phyloP scores from a whole-genome alignment of 202 grass and related monocot species.

The Musa balbisiana region DNA sequence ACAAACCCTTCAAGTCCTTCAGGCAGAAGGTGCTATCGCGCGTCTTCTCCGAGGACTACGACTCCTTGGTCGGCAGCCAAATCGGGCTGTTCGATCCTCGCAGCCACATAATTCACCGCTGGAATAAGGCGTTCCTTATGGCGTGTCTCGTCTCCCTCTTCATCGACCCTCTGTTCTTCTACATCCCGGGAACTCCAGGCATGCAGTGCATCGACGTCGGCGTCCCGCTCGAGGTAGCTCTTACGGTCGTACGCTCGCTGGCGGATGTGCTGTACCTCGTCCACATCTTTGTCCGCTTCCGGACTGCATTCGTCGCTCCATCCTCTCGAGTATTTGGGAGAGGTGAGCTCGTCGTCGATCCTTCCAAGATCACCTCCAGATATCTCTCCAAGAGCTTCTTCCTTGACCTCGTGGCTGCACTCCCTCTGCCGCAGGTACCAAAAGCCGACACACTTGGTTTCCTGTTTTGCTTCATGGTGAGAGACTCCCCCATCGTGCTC shows the following conservation, averaged over 20 bases:
- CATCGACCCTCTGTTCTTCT: slow-evolving; percentile 86
- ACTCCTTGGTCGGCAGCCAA: slow-evolving; percentile 39
- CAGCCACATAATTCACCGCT: slow-evolving; percentile 48
- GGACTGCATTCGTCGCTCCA: slow-evolving; percentile 82
- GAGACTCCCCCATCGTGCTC: neutral
- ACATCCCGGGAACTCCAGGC: slow-evolving; percentile 51
- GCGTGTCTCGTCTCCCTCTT: slow-evolving; percentile 68
- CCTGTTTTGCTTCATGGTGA: neutral
- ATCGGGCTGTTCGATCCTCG: slow-evolving; percentile 54
- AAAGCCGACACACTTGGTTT: neutral
- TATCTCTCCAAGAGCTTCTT: slow-evolving; percentile 57
- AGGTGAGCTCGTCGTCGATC: slow-evolving; percentile 77
- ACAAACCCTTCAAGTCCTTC: slow-evolving; percentile 34
- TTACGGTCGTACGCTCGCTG: slow-evolving; percentile 56
- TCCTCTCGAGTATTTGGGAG: slow-evolving; percentile 84
- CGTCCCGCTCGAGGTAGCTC: slow-evolving; percentile 33
- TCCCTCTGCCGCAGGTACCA: slow-evolving; percentile 78
- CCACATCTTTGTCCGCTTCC: slow-evolving; percentile 74
- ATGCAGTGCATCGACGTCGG: slow-evolving; percentile 48
- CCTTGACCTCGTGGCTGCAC: slow-evolving; percentile 62
- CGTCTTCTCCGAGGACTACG: slow-evolving; percentile 79
- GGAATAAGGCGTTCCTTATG: slow-evolving; percentile 79
- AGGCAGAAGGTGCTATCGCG: slow-evolving; percentile 47
- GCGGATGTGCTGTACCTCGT: slow-evolving; percentile 66
- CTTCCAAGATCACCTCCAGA: slow-evolving; percentile 60